phyloP scores from a whole-genome alignment of 2,329 filamentous ascomycete genomes.

The Pseudogymnoascus sp. region DNA sequence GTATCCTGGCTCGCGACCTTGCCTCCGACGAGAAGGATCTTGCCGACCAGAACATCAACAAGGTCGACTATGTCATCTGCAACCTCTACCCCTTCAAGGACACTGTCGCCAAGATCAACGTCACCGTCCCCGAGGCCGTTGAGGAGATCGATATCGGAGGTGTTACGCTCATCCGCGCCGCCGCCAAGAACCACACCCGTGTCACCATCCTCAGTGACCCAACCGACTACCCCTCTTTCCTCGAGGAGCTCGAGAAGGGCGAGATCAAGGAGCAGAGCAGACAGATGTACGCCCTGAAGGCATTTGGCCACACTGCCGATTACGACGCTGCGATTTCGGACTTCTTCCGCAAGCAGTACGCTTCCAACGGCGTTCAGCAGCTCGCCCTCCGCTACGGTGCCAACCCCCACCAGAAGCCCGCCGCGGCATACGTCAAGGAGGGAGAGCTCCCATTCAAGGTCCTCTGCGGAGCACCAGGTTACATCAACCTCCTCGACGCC shows the following conservation, averaged over 20 bases:
- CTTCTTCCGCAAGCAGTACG: constrained; percentile 97
- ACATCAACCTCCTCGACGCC: constrained; percentile 94
- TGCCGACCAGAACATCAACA: constrained; percentile 87
- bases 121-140: constrained; percentile 92
- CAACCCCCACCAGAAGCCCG: constrained; percentile 98
- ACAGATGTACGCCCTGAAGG: constrained; percentile 89
- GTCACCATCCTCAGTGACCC: constrained; percentile 96
- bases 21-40: constrained; percentile 96
- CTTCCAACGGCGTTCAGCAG: constrained; percentile 75
- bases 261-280: constrained; percentile 80
- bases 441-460: constrained; percentile 89
- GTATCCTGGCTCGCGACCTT: constrained; percentile 88
- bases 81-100: constrained; percentile 99
- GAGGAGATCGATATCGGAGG: constrained; percentile 99
- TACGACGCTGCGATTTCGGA: constrained; percentile 92
- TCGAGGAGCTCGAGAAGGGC: constrained; percentile 80
- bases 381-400: constrained; percentile 85
- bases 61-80: constrained; percentile 94
- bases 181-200: constrained; percentile 93
- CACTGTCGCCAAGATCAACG: constrained; percentile 92
- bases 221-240: constrained; percentile 85
- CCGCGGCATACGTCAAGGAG: constrained; percentile 69
- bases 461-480: constrained; percentile 80
- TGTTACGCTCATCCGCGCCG: constrained; percentile 90
- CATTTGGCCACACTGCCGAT: constrained; percentile 95